Base-by-base conservation (phyloP, 2,329 filamentous ascomycete genomes). In the Aspergillus udagawae region DNA sequence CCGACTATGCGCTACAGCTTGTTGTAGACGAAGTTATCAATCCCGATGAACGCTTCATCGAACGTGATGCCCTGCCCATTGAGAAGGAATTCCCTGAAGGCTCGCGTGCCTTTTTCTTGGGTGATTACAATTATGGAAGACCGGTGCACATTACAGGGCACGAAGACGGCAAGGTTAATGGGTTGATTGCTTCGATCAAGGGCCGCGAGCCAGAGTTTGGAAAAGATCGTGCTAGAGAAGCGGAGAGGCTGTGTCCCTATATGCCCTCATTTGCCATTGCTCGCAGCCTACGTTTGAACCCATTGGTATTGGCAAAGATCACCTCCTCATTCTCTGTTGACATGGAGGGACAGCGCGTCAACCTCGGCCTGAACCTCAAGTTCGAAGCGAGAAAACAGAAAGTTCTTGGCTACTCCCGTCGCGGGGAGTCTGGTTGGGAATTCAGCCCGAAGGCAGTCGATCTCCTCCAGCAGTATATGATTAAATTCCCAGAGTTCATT, bases 301-400 rank as follows among this genome's bases (percentile, higher is more conserved):
- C 92, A 7, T 81, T 99, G 51, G 89, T 94, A 2, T 80, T 99
- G 32, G 96, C 92, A 75, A 99, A 96, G 80, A 90, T 99, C 67
- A 97, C 94, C 0, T 96, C 94, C 1, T 92, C 93, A 0, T 97
- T 96, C 73, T 89, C 88, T 54, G 90, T 99, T 56, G 85, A 86
- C 20, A 86, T 93, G 3, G 91, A 91, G 56, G 91, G 90, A 27
- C 80, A 92, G 57, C 89, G 90, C 66, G 82, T 96, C 60, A 99
- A 99, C 67, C 79, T 99, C 25, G 94, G 94, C 0, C 81, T 99
- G 60, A 99, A 99, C 69, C 82, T 99, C 64, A 99, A 99, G 73
- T 99, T 99, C 59, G 94, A 99, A 72, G 91, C 86, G 2, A 93
- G 91, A 77, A 96, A 97, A 75, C 83, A 92, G 65, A 99, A 99